These are phyloP conservation scores for Aspergillus olivimuriae DNA, from an alignment of 495 filamentous ascomycete genomes.

Conservation along the genomic window DNA sequence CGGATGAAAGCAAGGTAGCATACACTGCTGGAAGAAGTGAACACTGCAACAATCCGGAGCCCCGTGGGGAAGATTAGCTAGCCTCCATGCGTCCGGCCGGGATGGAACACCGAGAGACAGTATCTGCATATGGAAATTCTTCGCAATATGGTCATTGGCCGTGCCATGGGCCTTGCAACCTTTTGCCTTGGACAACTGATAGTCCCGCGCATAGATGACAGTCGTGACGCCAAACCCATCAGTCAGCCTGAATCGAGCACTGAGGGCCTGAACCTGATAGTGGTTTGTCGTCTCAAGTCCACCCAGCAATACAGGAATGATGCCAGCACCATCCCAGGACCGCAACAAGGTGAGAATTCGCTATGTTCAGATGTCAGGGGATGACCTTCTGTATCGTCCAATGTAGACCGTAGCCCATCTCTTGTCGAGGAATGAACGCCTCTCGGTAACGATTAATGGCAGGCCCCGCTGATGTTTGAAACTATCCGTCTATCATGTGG, in stretches of 20 bases:
- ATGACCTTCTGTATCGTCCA: conserved; percentile 31
- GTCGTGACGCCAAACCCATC: conserved; percentile 33
- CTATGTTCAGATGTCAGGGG: conserved; percentile 23
- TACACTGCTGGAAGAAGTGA: conserved; percentile 33
- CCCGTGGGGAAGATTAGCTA: conserved; percentile 15
- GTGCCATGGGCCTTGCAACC: background rate
- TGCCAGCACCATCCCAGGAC: conserved; percentile 34
- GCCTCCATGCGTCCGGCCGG: conserved; percentile 4
- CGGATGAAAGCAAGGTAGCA: conserved; percentile 26
- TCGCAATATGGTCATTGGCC: conserved; percentile 8
- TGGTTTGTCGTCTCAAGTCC: conserved; percentile 28
- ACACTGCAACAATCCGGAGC: conserved; percentile 28
- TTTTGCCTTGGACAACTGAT: conserved; percentile 4
- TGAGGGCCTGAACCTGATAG: conserved; percentile 15
- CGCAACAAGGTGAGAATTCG: conserved; percentile 25
- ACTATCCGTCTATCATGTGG: background rate
- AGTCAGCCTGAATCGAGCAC: conserved; percentile 26
- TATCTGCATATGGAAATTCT: conserved; percentile 28
- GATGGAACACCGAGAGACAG: conserved; percentile 16
- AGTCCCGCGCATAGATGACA: conserved; percentile 11
- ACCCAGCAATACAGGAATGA: conserved; percentile 27
- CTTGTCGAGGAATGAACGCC: conserved; percentile 31
- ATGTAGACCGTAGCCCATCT: conserved; percentile 23
- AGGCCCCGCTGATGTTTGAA: conserved; percentile 16
- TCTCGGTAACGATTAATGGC: conserved; percentile 28